These are phyloP conservation scores for Crithidia acanthocephali DNA, from an alignment of 208 protist genomes.

Conservation along the genomic window DNA sequence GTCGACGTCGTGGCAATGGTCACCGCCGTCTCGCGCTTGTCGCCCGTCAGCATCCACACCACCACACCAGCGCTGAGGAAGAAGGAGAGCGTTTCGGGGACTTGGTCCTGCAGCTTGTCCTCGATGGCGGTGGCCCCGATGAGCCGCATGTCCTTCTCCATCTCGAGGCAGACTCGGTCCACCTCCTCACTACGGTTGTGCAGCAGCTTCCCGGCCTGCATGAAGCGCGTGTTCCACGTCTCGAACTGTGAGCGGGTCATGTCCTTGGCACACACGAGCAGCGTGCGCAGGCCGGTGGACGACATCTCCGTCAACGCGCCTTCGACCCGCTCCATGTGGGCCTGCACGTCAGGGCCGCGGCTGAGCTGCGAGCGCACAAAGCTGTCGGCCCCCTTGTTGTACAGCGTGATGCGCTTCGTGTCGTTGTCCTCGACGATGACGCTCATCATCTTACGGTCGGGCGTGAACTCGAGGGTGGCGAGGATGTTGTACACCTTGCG, in stretches of 20 bases:
- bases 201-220: conserved; percentile 60
- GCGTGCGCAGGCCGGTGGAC: conserved; percentile 81
- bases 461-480: conserved; percentile 89
- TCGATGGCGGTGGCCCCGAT: conserved; percentile 97
- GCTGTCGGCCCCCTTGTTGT: conserved; percentile 92
- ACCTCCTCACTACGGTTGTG: conserved; percentile 61
- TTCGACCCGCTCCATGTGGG: conserved; percentile 47
- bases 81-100: conserved; percentile 94
- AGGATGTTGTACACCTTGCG: conserved; percentile 77
- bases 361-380: conserved; percentile 67
- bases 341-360: conserved; percentile 47
- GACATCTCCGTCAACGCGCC: conserved; percentile 79
- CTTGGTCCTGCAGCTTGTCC: conserved; percentile 97
- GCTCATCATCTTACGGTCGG: conserved; percentile 94
- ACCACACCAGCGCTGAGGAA: conserved; percentile 93
- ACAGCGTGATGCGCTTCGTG: conserved; percentile 76
- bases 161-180: conserved; percentile 84
- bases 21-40: conserved; percentile 97
- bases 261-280: conserved; percentile 79
- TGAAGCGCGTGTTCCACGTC: conserved; percentile 64
- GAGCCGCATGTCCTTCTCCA: conserved; percentile 90
- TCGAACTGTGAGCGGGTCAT: conserved; percentile 63
- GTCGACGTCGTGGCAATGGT: conserved; percentile 87
- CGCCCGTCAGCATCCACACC: conserved; percentile 98
- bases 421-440: conserved; percentile 79